Evolutionary conservation across 2,329 filamentous ascomycete genomes (phyloP).

Genomic region (Plenodomus lindquistii): DNA sequence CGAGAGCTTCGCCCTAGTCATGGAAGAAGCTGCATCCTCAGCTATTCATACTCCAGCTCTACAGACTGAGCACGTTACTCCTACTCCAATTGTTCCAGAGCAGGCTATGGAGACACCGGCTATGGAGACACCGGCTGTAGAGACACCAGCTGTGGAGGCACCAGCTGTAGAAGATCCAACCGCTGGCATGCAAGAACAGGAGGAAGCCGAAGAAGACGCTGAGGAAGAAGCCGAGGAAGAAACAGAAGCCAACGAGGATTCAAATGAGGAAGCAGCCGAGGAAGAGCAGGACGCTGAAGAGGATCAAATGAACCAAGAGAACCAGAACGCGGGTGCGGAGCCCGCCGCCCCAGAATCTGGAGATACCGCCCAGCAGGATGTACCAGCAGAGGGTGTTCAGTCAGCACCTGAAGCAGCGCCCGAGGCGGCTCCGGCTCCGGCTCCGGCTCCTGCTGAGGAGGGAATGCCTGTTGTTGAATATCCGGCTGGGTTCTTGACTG

Average conservation of each 20-base stretch:
- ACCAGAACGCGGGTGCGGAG: background rate
- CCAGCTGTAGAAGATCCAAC: background rate
- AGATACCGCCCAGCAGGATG: background rate
- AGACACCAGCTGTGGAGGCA: background rate
- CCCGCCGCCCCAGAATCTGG: background rate
- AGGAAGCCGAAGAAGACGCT: slow-evolving; percentile 2
- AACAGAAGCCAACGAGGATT: slow-evolving; percentile 1
- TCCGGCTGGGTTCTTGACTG: slow-evolving; percentile 11
- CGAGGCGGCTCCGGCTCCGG: background rate
- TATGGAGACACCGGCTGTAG: background rate
- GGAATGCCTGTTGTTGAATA: slow-evolving; percentile 6
- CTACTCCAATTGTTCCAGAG: background rate
- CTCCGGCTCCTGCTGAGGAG: background rate
- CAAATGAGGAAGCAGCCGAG: slow-evolving; percentile 1
- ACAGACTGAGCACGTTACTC: background rate
- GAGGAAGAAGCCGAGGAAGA: slow-evolving; percentile 5
- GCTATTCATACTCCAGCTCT: background rate
- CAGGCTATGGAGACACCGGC: background rate
- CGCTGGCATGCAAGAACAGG: background rate
- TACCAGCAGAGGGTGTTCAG: background rate
- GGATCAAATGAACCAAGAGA: slow-evolving; percentile 5
- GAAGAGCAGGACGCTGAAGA: slow-evolving; percentile 10
- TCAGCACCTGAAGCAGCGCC: background rate
- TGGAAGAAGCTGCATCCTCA: slow-evolving; percentile 4
- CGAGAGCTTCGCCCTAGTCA: slow-evolving; percentile 12